These are phyloP conservation scores for Phalaenopsis equestris DNA, from an alignment of 106 monocot genomes.

Conservation along the genomic window DNA sequence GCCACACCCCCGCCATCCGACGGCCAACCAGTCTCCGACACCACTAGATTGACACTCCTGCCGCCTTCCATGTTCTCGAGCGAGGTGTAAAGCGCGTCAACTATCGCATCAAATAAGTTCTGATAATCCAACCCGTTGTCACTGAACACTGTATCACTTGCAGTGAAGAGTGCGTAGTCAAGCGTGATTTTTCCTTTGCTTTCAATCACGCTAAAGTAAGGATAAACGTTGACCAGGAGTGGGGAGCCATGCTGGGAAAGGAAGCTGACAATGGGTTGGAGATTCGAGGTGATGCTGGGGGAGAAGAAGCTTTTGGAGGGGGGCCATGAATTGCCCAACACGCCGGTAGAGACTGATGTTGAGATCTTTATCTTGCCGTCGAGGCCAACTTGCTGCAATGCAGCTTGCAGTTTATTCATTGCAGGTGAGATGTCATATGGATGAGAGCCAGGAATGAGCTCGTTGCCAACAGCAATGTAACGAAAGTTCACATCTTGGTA, in stretches of 20 bases:
- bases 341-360: conserved; percentile 9
- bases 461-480: conserved; percentile 11
- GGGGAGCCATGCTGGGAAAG: neutral
- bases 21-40: conserved; percentile 19
- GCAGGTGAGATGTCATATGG: conserved; percentile 3
- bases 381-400: neutral
- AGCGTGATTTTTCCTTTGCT: neutral
- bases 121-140: conserved; percentile 9
- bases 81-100: conserved; percentile 4
- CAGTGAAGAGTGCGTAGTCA: conserved; percentile 15
- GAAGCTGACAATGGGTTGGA: conserved; percentile 2
- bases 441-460: conserved; percentile 5
- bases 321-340: conserved; percentile 6
- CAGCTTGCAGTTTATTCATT: conserved; percentile 5
- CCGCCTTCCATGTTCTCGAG: no score
- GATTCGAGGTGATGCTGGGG: neutral
- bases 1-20: conserved; percentile 3
- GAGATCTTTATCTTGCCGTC: neutral
- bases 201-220: conserved; percentile 10
- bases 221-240: conserved; percentile 13
- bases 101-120: conserved; percentile 18
- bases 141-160: neutral
- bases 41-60: no score
- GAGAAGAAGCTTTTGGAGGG: conserved; percentile 3
- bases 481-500: neutral